These are phyloP conservation scores for Starmerella riodocensis DNA, from an alignment of 805 yeast species.

Conservation along the genomic window DNA sequence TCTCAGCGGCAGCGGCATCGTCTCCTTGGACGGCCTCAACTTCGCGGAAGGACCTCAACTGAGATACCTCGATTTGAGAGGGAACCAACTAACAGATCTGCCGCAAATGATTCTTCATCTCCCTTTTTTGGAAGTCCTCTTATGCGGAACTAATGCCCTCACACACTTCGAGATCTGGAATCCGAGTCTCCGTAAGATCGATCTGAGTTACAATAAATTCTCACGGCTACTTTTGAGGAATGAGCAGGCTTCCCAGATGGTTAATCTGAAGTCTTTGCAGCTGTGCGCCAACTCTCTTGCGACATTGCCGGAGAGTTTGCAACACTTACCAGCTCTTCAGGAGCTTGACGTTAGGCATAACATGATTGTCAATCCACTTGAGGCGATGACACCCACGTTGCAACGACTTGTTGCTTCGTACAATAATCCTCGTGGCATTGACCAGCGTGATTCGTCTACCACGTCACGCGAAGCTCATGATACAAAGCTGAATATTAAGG, in stretches of 20 bases:
- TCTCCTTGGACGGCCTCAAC: slow-evolving; percentile 33
- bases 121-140: slow-evolving; percentile 10
- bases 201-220: slow-evolving; percentile 66
- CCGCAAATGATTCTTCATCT: slow-evolving; percentile 29
- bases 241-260: slow-evolving; percentile 43
- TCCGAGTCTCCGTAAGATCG: slow-evolving; percentile 41
- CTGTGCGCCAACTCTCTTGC: slow-evolving; percentile 66
- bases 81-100: slow-evolving; percentile 48
- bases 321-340: slow-evolving; percentile 45
- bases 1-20: slow-evolving; percentile 63
- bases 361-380: slow-evolving; percentile 28
- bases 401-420: slow-evolving; percentile 21
- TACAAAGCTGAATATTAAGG: not conserved
- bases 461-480: not conserved
- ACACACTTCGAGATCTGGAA: slow-evolving; percentile 43
- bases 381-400: slow-evolving; percentile 23
- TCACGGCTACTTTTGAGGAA: slow-evolving; percentile 18
- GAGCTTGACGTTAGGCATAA: slow-evolving; percentile 66
- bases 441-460: slow-evolving; percentile 2
- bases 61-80: slow-evolving; percentile 57
- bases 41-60: slow-evolving; percentile 39
- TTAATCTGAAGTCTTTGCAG: slow-evolving; percentile 54
- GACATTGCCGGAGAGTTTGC: slow-evolving; percentile 46
- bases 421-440: slow-evolving; percentile 14
- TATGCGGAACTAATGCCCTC: slow-evolving; percentile 26